Base-by-base conservation (phyloP, 2,329 filamentous ascomycete genomes). In the Zymoseptoria brevis region DNA sequence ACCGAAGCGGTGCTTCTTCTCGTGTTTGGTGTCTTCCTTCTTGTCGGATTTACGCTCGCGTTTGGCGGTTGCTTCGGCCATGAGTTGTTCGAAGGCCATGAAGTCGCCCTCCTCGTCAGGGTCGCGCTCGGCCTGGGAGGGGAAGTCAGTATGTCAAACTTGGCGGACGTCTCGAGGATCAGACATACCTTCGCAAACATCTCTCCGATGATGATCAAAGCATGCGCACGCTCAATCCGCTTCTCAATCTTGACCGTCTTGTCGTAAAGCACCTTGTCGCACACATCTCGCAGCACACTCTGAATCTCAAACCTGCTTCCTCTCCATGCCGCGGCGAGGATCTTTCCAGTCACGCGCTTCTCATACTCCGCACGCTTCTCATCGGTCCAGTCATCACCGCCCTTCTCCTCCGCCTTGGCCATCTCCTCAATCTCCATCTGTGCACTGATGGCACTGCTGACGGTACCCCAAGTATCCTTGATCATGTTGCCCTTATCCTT, bases 371-470 rank as follows among this genome's bases (percentile, higher is more conserved):
- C 87, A 77, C 92, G 91, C 80, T 89, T 92, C 84, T 97, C 94
- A 63, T 99, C 94, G 0, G 94, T 97, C 94, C 94, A 99, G 62
- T 96, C 91, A 58, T 96, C 94, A 54, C 94, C 94, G 56, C 93
- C 94, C 70, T 87, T 87, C 79, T 96, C 89, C 78, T 99, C 94
- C 76, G 93, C 81, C 74, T 93, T 91, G 57, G 91, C 92, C 94
- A 99, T 97, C 75, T 96, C 93, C 79, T 99, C 93, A 85, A 99
- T 96, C 61, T 92, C 96, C 79, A 96, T 88, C 78, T 99, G 94
- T 24, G 94, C 94, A 72, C 96, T 92, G 65, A 99, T 96, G 48
- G 94, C 94, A 55, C 90, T 95, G 64, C 87, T 91, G 72, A 99
- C 96, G 29, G 94, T 99, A 72, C 89, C 93, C 94, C 94, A 99